A percentile compares a stretch with the other conserved stretches of the same genome.
Evolutionary conservation across 352 stramenopile species (phyloP).

Genomic region (Nothophytophthora sp.): DNA sequence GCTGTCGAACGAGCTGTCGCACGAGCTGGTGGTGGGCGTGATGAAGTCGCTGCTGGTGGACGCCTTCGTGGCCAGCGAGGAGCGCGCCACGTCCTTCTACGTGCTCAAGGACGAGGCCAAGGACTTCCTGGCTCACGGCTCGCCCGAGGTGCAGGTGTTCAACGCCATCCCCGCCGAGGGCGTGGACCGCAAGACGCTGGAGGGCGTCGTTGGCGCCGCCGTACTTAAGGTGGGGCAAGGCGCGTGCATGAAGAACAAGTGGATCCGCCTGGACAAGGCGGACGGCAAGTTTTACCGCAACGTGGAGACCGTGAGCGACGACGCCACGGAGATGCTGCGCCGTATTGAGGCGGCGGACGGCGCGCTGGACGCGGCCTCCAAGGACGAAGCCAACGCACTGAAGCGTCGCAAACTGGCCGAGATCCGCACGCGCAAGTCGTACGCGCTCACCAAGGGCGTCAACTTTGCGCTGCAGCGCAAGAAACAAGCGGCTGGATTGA

Average conservation of each 20-base stretch:
- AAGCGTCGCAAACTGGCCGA: slow-evolving; percentile 86
- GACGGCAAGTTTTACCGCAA: slow-evolving; percentile 88
- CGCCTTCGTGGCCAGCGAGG: slow-evolving; percentile 86
- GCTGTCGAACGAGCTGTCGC: slow-evolving; percentile 72
- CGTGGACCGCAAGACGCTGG: slow-evolving; percentile 76
- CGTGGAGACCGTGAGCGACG: slow-evolving; percentile 63
- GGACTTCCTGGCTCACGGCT: slow-evolving; percentile 69
- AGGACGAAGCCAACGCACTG: slow-evolving; percentile 76
- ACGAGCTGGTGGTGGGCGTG: slow-evolving; percentile 94
- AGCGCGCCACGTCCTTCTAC: slow-evolving; percentile 91
- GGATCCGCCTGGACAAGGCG: slow-evolving; percentile 94
- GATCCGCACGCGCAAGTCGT: slow-evolving; percentile 93
- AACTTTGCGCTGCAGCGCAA: slow-evolving; percentile 94
- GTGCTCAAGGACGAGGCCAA: slow-evolving; percentile 92
- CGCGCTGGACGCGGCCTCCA: slow-evolving; percentile 64
- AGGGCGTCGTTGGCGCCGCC: slow-evolving; percentile 81
- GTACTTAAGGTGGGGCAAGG: slow-evolving; percentile 96
- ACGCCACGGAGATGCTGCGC: slow-evolving; percentile 84
- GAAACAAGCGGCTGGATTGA: slow-evolving; percentile 98
- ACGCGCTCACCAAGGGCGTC: slow-evolving; percentile 91
- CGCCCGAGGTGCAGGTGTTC: slow-evolving; percentile 85
- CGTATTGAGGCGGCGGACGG: slow-evolving; percentile 68
- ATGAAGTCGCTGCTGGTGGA: slow-evolving; percentile 97
- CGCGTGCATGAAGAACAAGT: slow-evolving; percentile 98
- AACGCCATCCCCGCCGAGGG: slow-evolving; percentile 76